Base-by-base conservation (phyloP, 163 green algal genomes). In the Scenedesmus sp. region DNA sequence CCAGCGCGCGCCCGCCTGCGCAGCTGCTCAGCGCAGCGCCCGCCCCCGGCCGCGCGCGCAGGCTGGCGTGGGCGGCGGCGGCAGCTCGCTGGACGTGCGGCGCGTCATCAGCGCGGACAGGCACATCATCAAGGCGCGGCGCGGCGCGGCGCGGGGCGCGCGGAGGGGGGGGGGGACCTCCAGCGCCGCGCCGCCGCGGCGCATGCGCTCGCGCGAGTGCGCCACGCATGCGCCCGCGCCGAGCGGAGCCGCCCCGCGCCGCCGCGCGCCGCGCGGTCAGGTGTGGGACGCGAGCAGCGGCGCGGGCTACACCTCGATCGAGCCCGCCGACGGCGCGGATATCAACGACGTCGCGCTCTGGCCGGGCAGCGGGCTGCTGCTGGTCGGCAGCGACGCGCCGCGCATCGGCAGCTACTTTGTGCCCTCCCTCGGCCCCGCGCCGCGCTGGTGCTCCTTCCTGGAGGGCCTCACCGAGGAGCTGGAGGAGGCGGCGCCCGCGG, bases 401-500 rank as follows among this genome's bases (percentile, higher is more conserved):
- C 85, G 83, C 78, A 86, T 94, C 57, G 62, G 62, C 33, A 50
- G 84, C 26, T 98, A 95, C 87, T 99, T 99, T 82, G 83, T 98
- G 29, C 96, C 96, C 17, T 71, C 83, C 10, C 88, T 99, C 39
- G 96, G 96, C 1, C 93, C 96, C 13, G 96, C 96, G 0, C 96
- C 96, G 0, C 78, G 74, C 3, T 99, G 96, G 96, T 98, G 93
- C 88, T 93, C 87, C 42, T 98, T 98, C 88, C 90, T 99, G 56
- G 96, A 99, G 82, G 89, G 83, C 13, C 83, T 99, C 9, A 99
- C 96, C 4, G 96, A 99, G 82, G 96, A 99, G 87, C 83, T 99
- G 70, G 96, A 98, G 86, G 96, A 98, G 60, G 58, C 70, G 10
- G 78, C 83, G 44, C 83, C 84, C 50, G 78, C 80, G 1, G 60